Conservation (phyloP, 768 basidiomycete species). For the Phaffia tasmanica region DNA sequence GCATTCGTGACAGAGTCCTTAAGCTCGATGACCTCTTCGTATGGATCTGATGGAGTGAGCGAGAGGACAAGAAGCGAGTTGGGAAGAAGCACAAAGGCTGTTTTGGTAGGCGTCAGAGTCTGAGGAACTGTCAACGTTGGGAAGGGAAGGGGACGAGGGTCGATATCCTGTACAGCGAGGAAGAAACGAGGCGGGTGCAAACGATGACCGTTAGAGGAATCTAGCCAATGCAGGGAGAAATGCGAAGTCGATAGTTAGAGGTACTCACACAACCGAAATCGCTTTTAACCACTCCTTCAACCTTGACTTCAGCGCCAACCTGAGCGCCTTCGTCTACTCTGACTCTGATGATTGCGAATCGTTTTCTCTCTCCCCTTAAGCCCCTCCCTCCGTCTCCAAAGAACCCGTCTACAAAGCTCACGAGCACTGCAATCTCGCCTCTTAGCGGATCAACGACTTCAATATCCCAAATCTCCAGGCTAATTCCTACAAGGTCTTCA, state of each 20-base stretch:
- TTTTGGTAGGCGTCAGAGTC: slow-evolving; percentile 22
- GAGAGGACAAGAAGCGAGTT: slow-evolving; percentile 36
- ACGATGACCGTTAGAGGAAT: slow-evolving; percentile 23
- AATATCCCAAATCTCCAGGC: slow-evolving; percentile 31
- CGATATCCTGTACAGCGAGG: slow-evolving; percentile 28
- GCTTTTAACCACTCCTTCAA: slow-evolving; percentile 2
- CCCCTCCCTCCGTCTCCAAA: slow-evolving; percentile 22
- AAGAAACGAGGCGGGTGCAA: slow-evolving; percentile 2
- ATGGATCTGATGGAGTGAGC: slow-evolving; percentile 30
- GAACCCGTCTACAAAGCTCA: slow-evolving; percentile 28
- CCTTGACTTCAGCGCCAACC: slow-evolving; percentile 4
- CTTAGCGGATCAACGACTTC: slow-evolving; percentile 26
- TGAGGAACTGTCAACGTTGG: slow-evolving; percentile 35
- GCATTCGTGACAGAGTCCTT: slow-evolving; percentile 36
- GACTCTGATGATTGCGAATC: slow-evolving; percentile 33
- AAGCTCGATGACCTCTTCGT: slow-evolving; percentile 39
- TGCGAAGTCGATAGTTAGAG: background rate
- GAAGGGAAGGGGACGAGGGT: slow-evolving; percentile 35
- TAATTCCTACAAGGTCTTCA: slow-evolving; percentile 30
- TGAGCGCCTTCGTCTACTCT: slow-evolving; percentile 26
- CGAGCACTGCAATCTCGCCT: slow-evolving; percentile 33
- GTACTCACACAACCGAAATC: slow-evolving; percentile 11
- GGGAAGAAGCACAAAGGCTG: slow-evolving; percentile 38
- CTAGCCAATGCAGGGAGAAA: background rate
- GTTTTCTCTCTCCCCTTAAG: slow-evolving; percentile 25